These are phyloP conservation scores for Lactarius deliciosus DNA, from an alignment of 768 basidiomycete species.

Conservation along the genomic window DNA sequence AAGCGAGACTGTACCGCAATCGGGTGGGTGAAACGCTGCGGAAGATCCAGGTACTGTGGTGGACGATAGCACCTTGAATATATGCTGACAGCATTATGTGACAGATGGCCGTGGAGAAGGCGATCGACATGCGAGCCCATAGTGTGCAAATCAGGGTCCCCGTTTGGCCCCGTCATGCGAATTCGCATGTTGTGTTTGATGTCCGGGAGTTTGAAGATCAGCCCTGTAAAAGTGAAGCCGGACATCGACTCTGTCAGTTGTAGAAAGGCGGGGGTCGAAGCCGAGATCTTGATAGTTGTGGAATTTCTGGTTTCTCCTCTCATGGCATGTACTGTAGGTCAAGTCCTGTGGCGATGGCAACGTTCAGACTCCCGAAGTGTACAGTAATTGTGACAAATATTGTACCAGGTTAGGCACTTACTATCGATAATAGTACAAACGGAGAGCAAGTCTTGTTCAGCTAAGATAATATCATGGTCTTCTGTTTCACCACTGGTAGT, in stretches of 20 bases:
- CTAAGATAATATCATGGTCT: too few species aligned
- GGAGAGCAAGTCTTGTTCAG: too few species aligned
- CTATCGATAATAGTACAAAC: too few species aligned
- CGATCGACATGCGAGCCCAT: neutral
- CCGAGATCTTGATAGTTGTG: neutral
- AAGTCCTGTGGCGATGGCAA: too few species aligned
- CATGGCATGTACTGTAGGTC: neutral
- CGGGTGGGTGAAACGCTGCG: neutral
- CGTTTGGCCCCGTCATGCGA: neutral
- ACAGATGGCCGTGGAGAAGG: neutral
- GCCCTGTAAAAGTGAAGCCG: neutral
- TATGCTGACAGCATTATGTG: neutral
- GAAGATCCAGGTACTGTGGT: neutral
- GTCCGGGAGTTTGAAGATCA: neutral
- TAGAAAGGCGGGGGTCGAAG: neutral
- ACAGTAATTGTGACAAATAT: too few species aligned
- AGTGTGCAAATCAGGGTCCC: too few species aligned
- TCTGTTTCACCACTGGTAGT: too few species aligned
- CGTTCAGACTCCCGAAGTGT: too few species aligned
- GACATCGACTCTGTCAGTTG: neutral
- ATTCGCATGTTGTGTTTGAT: neutral
- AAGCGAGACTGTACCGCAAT: neutral
- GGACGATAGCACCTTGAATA: neutral
- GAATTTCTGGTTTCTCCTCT: neutral
- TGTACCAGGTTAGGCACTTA: too few species aligned